Base-by-base conservation (phyloP, 768 basidiomycete genomes). In the Phaffia australis region DNA sequence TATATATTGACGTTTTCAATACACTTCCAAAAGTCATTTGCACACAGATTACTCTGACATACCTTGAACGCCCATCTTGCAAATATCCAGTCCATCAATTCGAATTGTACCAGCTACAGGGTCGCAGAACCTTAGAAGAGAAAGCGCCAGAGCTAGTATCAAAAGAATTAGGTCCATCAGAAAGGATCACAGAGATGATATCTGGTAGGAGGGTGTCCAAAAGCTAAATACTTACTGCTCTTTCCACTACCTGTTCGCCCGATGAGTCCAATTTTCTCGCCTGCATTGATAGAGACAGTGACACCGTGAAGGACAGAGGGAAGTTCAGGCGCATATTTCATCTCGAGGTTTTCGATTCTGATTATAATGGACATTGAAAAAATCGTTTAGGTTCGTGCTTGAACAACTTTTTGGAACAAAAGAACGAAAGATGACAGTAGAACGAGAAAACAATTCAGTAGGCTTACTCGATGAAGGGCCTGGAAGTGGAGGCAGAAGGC, bases 261-360 rank as follows among this genome's bases (percentile, higher is more conserved):
- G 69, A 83, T 85, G 23, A 88, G 79, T 1, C 85, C 86, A 66
- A 87, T 80, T 46, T 87, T 82, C 74, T 89, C 88, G 19, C 83
- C 76, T 0, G 85, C 82, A 3, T 81, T 81, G 21, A 93, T 77
- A 0, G 79, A 75, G 75, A 87, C 91, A 2, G 87, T 87, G 16
- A 87, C 61, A 48, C 82, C 81, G 66, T 86, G 85, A 32, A 93
- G 78, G 0, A 92, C 89, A 0, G 86, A 79, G 0, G 90, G 89
- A 16, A 93, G 80, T 56, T 90, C 88, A 0, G 88, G 85, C 0
- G 88, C 83, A 75, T 93, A 93, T 76, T 76, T 79, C 74, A 93
- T 78, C 19, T 83, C 83, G 27, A 94, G 77, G 69, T 91, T 81
- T 71, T 90, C 84, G 18, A 87, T 81, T 47, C 48, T 60, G 32